Evolutionary conservation across 192 early-diverging fungal species (phyloP).

Genomic region (Coemansia sp.): DNA sequence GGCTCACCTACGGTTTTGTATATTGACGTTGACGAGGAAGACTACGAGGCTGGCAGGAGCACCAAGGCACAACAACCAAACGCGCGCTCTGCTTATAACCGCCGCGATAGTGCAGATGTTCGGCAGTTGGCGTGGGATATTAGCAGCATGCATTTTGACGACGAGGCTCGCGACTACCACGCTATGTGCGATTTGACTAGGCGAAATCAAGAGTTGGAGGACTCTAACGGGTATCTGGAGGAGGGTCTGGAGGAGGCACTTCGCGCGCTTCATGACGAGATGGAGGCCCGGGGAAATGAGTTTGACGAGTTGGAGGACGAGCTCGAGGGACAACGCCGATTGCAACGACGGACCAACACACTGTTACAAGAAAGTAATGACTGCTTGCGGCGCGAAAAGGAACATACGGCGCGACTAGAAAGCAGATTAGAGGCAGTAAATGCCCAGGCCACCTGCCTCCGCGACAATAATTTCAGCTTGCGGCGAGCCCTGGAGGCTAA

Average conservation of each 20-base stretch:
- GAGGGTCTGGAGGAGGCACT: neutral
- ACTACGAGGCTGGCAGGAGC: neutral
- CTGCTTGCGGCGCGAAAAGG: neutral
- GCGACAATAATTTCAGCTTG: neutral
- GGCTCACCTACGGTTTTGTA: neutral
- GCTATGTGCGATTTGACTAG: neutral
- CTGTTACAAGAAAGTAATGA: neutral
- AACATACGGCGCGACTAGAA: neutral
- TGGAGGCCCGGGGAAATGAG: neutral
- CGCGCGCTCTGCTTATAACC: neutral
- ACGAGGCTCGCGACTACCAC: neutral
- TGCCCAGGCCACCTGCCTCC: neutral
- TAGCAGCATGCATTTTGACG: neutral
- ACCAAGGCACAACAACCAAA: neutral
- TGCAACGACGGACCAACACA: neutral
- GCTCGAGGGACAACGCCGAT: neutral
- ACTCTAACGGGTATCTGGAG: neutral
- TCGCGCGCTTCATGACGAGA: neutral
- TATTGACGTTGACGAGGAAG: constrained; percentile 2
- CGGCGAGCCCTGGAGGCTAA: neutral
- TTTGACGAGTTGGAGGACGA: neutral
- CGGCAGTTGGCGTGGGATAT: neutral
- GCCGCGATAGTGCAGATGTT: neutral
- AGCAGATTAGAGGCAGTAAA: neutral
- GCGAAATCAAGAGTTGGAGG: neutral